These are phyloP conservation scores for Aleurites moluccanus DNA, from an alignment of 441 rosid species.

Conservation along the genomic window DNA sequence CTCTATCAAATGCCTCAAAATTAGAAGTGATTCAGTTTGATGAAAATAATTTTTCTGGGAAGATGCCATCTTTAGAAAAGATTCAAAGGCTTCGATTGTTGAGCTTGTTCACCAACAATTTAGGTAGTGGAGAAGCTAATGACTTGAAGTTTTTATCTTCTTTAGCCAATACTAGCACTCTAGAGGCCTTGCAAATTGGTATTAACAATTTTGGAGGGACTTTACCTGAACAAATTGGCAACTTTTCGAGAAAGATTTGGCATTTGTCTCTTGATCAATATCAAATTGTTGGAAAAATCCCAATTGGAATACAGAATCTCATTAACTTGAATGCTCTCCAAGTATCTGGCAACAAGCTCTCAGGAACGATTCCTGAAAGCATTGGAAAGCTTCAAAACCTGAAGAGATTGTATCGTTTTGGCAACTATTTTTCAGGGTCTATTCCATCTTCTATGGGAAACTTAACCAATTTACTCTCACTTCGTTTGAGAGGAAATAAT, in stretches of 20 bases:
- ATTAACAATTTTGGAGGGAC: slow-evolving; percentile 15
- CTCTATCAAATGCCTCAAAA: slow-evolving; percentile 14
- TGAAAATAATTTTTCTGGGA: slow-evolving; percentile 22
- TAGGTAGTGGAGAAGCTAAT: slow-evolving; percentile 16
- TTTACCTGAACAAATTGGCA: slow-evolving; percentile 2
- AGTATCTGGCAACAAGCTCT: slow-evolving; percentile 7
- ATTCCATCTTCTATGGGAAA: slow-evolving; percentile 21
- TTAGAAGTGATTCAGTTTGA: background rate
- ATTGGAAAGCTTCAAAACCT: background rate
- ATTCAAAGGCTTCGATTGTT: background rate
- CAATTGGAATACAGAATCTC: slow-evolving; percentile 15
- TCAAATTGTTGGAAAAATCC: slow-evolving; percentile 18
- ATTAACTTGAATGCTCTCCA: background rate
- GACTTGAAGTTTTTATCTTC: slow-evolving; percentile 22
- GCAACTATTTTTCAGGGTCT: slow-evolving; percentile 4
- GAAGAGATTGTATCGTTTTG: background rate
- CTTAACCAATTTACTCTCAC: background rate
- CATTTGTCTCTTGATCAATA: background rate
- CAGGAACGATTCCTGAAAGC: slow-evolving; percentile 10
- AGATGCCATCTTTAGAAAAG: slow-evolving; percentile 14
- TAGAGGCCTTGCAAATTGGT: background rate
- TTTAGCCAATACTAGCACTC: slow-evolving; percentile 9
- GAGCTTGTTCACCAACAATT: slow-evolving; percentile 1
- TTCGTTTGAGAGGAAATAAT: background rate
- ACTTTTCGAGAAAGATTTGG: background rate